A percentile compares a stretch with the other conserved stretches of the same genome.
Conservation (phyloP, 768 basidiomycete species). For the Mycena vitilis region DNA sequence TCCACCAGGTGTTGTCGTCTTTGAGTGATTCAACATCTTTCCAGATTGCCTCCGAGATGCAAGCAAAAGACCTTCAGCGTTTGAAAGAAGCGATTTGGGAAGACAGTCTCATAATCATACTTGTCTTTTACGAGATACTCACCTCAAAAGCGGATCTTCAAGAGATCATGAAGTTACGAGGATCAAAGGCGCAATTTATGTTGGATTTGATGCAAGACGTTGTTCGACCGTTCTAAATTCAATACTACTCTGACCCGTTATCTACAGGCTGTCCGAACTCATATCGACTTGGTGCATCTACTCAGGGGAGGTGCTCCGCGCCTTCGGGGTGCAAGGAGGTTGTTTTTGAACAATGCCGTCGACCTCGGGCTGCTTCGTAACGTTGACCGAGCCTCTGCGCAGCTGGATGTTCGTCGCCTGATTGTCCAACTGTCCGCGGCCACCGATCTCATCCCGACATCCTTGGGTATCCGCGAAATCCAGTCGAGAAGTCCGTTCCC, state of each 20-base stretch:
- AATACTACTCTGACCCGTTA: too few relatives aligned
- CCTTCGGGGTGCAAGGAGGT: constrained; percentile 20
- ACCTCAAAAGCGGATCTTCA: constrained; percentile 14
- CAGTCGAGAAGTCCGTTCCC: background rate
- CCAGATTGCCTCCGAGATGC: constrained; percentile 14
- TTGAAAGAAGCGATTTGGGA: constrained; percentile 20
- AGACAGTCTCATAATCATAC: constrained; percentile 22
- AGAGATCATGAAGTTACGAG: constrained; percentile 16
- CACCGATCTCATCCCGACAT: constrained; percentile 18
- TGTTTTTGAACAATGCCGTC: background rate
- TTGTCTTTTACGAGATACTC: constrained; percentile 21
- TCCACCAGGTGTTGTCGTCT: background rate
- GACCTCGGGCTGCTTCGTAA: constrained; percentile 13
- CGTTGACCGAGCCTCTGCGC: constrained; percentile 15
- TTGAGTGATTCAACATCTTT: background rate
- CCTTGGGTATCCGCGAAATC: constrained; percentile 9
- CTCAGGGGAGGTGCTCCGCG: constrained; percentile 14
- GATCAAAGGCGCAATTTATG: constrained; percentile 23
- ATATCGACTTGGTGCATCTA: constrained; percentile 9
- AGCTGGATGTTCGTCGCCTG: constrained; percentile 16
- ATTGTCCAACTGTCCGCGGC: constrained; percentile 14
- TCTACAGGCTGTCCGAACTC: constrained; percentile 12
- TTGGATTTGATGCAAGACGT: constrained; percentile 29
- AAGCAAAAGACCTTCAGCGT: background rate
- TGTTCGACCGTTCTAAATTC: too few relatives aligned